phyloP scores from a whole-genome alignment of 1,139 yeast genomes.

The Candida glucosophila region DNA sequence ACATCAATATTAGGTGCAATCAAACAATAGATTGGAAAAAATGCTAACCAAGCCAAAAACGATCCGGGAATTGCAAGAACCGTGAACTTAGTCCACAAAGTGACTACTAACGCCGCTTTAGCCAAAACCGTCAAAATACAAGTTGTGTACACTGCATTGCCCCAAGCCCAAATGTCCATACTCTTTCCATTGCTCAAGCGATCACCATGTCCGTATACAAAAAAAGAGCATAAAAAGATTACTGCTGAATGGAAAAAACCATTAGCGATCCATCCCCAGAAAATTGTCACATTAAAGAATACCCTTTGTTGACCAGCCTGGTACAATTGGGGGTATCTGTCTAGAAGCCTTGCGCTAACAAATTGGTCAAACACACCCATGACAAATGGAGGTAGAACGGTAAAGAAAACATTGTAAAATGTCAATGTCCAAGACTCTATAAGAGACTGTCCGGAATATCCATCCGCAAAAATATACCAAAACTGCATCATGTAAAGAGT shows the following conservation, averaged over 20 bases:
- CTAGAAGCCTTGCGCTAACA: conserved; percentile 81
- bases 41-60: conserved; percentile 69
- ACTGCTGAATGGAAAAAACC: conserved; percentile 93
- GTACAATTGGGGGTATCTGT: conserved; percentile 87
- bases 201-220: conserved; percentile 63
- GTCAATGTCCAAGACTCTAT: conserved; percentile 98
- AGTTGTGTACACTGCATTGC: conserved; percentile 81
- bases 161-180: conserved; percentile 96
- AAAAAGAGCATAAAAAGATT: conserved; percentile 64
- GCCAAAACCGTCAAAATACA: conserved; percentile 87
- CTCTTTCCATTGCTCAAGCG: conserved; percentile 58
- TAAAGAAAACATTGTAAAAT: conserved; percentile 89
- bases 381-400: conserved; percentile 93
- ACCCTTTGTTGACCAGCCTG: conserved; percentile 82
- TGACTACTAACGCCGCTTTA: conserved; percentile 87
- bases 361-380: conserved; percentile 96
- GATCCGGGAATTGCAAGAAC: conserved; percentile 94
- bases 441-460: conserved; percentile 91
- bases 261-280: conserved; percentile 96
- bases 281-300: conserved; percentile 83
- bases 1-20: conserved; percentile 81
- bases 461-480: conserved; percentile 92
- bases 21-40: conserved; percentile 81
- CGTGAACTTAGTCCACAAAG: conserved; percentile 93
- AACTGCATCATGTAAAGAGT: conserved; percentile 96